Conservation (phyloP, 169 alveolate genomes). For the Eimeria praecox region DNA sequence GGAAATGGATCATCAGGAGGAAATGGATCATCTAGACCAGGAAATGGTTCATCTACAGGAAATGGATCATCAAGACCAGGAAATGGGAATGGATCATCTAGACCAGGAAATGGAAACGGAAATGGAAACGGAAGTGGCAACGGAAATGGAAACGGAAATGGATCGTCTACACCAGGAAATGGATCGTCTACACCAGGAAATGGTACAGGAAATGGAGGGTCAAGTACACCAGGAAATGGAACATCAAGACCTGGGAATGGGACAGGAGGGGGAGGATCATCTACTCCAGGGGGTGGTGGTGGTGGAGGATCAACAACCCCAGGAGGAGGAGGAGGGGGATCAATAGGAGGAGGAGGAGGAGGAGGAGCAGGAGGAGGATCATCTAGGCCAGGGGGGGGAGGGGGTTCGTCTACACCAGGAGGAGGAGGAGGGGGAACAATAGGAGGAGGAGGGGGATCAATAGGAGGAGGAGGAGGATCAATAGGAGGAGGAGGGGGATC, state of each 20-base stretch:
- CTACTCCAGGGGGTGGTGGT: neutral
- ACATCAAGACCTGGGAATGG: neutral
- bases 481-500: too few species aligned
- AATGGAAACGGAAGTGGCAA: too few species aligned
- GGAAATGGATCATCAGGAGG: too few species aligned
- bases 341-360: too few species aligned
- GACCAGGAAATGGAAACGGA: neutral
- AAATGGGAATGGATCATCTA: neutral
- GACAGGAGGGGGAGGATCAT: neutral
- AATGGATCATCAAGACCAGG: neutral
- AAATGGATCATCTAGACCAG: neutral
- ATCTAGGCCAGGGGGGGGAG: neutral
- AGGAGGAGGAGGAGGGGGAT: too few species aligned
- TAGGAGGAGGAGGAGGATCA: too few species aligned
- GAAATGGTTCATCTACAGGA: neutral
- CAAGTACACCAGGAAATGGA: neutral
- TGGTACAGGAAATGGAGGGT: neutral
- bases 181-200: neutral
- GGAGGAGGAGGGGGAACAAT: neutral
- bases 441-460: too few species aligned
- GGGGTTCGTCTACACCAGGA: neutral
- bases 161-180: neutral
- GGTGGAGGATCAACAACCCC: neutral
- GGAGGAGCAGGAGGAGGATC: neutral
- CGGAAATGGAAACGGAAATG: neutral